These are phyloP conservation scores for Xylaria scruposa DNA, from an alignment of 495 filamentous ascomycete species.

Conservation along the genomic window DNA sequence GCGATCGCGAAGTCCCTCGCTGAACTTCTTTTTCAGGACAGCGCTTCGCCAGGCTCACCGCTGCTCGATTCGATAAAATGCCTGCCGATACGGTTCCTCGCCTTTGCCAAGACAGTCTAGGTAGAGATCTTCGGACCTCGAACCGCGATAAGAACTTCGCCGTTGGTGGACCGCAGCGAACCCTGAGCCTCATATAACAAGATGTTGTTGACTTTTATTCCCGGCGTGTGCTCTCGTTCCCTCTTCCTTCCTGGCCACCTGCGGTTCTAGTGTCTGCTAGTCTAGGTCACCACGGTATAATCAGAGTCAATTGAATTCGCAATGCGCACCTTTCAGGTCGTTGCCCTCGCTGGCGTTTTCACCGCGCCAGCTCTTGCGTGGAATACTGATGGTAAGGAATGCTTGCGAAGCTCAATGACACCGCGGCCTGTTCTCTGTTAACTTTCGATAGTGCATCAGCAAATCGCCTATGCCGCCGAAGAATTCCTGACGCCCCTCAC, in stretches of 20 bases:
- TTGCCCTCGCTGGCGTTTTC: constrained; percentile 16
- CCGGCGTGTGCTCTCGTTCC: constrained; percentile 2
- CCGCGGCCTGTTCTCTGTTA: background rate
- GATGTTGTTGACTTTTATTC: background rate
- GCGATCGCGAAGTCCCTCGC: background rate
- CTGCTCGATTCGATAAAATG: constrained; percentile 18
- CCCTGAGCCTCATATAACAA: constrained; percentile 9
- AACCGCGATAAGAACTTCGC: constrained; percentile 9
- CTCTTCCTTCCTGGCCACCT: background rate
- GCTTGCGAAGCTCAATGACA: background rate
- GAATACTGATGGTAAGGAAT: constrained; percentile 37
- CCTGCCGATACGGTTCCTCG: background rate
- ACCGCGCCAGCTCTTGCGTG: constrained; percentile 32
- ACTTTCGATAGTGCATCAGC: constrained; percentile 36
- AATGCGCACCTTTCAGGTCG: constrained; percentile 22
- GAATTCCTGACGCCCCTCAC: constrained; percentile 39
- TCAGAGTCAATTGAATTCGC: background rate
- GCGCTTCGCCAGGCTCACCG: background rate
- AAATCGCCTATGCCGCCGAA: constrained; percentile 45
- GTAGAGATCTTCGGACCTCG: background rate
- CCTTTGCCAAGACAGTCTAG: background rate
- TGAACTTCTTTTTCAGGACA: constrained; percentile 25
- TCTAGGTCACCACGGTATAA: background rate
- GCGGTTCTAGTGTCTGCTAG: background rate
- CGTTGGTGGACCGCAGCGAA: constrained; percentile 1